These are phyloP conservation scores for Saitoella complicata DNA, from an alignment of 805 yeast genomes.

Conservation along the genomic window DNA sequence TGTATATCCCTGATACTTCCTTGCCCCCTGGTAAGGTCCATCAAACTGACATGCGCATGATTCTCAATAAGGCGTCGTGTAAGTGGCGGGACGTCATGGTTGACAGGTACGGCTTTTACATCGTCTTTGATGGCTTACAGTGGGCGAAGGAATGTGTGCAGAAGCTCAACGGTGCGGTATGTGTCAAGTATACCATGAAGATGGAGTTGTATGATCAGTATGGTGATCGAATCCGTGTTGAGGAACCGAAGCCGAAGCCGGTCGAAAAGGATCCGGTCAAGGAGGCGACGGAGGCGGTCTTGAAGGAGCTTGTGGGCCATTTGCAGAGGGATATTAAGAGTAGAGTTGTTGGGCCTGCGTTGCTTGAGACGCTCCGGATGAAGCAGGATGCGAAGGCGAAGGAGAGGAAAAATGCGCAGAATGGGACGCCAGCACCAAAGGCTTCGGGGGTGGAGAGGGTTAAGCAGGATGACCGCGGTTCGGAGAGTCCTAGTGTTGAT, in stretches of 20 bases:
- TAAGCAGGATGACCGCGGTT: not conserved
- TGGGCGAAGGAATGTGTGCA: conserved; percentile 47
- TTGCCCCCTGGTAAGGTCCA: conserved; percentile 13
- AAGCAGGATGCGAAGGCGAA: conserved; percentile 18
- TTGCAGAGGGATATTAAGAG: conserved; percentile 58
- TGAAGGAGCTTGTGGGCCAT: conserved; percentile 47
- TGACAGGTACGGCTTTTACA: conserved; percentile 49
- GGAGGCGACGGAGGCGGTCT: conserved; percentile 41
- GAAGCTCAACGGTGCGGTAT: conserved; percentile 41
- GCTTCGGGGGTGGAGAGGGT: not conserved
- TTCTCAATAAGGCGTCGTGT: conserved; percentile 1
- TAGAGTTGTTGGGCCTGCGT: conserved; percentile 49
- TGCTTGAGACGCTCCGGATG: conserved; percentile 43
- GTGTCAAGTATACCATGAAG: conserved; percentile 25
- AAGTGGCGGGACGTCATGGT: conserved; percentile 16
- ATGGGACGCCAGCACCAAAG: not conserved
- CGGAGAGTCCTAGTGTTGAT: not conserved
- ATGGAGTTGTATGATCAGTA: conserved; percentile 33
- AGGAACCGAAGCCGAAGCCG: conserved; percentile 4
- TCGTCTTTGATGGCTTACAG: conserved; percentile 44
- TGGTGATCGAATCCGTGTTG: not conserved
- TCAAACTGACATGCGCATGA: not conserved
- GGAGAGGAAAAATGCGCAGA: not conserved
- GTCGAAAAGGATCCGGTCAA: conserved; percentile 27
- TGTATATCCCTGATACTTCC: conserved; percentile 14